Evolutionary conservation across 345 rosid species (phyloP).

Genomic region (Camelina laxa): DNA sequence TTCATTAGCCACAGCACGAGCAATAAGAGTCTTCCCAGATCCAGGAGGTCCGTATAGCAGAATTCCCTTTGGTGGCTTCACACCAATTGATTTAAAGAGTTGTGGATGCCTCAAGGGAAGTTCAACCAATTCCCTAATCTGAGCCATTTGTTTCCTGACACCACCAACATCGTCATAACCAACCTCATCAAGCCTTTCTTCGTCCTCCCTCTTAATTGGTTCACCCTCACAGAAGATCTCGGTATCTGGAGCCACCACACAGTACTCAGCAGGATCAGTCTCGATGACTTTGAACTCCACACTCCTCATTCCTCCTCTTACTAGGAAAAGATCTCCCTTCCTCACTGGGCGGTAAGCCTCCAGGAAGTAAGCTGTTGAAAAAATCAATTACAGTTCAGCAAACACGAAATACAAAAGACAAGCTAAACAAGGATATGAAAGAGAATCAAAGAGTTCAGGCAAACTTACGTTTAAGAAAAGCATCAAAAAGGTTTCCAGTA

Average conservation of each 20-base stretch:
- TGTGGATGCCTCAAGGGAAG: slow-evolving; percentile 96
- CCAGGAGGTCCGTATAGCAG: slow-evolving; percentile 89
- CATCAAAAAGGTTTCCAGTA: slow-evolving; percentile 91
- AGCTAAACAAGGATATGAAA: not conserved
- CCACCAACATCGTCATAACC: slow-evolving; percentile 99
- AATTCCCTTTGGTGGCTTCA: slow-evolving; percentile 97
- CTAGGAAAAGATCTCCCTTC: slow-evolving; percentile 94
- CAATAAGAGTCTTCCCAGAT: slow-evolving; percentile 89
- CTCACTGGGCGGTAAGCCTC: slow-evolving; percentile 98
- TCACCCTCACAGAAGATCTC: slow-evolving; percentile 99
- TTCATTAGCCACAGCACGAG: slow-evolving; percentile 96
- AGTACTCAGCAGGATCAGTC: slow-evolving; percentile 88
- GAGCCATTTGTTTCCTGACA: slow-evolving; percentile 99
- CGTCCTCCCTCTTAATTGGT: slow-evolving; percentile 92
- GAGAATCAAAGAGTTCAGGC: slow-evolving; percentile 2
- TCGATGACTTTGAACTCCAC: slow-evolving; percentile 90
- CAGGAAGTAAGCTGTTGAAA: slow-evolving; percentile 76
- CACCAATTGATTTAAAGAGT: slow-evolving; percentile 95
- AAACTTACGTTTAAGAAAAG: slow-evolving; percentile 88
- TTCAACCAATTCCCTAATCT: slow-evolving; percentile 92
- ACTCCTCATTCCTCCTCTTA: slow-evolving; percentile 98
- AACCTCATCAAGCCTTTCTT: slow-evolving; percentile 86
- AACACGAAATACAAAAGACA: not conserved
- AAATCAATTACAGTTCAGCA: slow-evolving; percentile 26
- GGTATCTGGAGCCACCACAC: slow-evolving; percentile 97